Base-by-base conservation (phyloP, 768 basidiomycete species). In the Amanita pseudoporphyria region DNA sequence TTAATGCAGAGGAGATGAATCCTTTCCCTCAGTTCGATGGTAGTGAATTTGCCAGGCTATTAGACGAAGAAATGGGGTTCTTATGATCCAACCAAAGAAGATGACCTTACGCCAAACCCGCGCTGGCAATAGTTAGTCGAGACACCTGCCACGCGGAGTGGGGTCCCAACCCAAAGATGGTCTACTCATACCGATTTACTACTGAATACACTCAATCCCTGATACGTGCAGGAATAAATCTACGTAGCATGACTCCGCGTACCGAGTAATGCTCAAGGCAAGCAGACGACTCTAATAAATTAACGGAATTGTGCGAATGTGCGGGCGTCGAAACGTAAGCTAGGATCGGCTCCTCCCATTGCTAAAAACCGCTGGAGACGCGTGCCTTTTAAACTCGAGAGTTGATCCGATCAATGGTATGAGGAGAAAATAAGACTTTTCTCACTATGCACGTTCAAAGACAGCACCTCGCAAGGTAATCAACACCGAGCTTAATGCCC, bases 401-500 rank as follows among this genome's bases (percentile, higher is more conserved):
- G 63, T 95, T 97, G 10, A 97, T 95, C 32, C 96, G 81, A 62
- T 96, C 98, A 53, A 99, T 78, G 1, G 96, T 99, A 65, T 28
- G 50, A 41, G 3, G 24, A 49, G n/a, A n/a, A n/a, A 14, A n/a
- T 16, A 6, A 31, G 19, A 18, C 39, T 31, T 16, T 12, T 67
- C 87, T 58, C 62, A 97, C 92, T 97, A 94, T 9, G 96, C 94
- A 64, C 98, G 96, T 4, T 82, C 71, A 64, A 98, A 98, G 1
- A 95, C 89, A 2, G 95, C 93, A 0, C 96, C 96, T 10, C 88
- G 79, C 57, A 9, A 99, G 76, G 67, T 87, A 93, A 60, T 99
- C 96, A 33, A 86, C 87, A 58, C 94, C 97, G 66, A 99, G 98
- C 65, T 99, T 99, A 71, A 96, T 82, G 1, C 96, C 96, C 22